Evolutionary conservation across 768 basidiomycete species (phyloP).

Genomic region (Mycena sanguinolenta): DNA sequence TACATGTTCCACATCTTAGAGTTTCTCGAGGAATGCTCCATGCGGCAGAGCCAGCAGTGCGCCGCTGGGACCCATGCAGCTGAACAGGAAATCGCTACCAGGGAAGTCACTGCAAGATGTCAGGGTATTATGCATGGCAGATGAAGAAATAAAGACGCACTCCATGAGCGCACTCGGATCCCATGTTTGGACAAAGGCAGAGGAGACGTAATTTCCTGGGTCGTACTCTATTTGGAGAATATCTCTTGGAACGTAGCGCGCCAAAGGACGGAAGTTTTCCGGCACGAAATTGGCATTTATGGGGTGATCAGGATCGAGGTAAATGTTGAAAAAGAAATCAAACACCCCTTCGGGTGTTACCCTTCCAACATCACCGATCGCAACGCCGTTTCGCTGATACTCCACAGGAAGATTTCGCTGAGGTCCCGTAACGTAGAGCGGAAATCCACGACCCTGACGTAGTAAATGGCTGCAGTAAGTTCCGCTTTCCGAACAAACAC

Average conservation of each 20-base stretch:
- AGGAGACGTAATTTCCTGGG: not conserved
- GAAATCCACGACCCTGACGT: constrained; percentile 43
- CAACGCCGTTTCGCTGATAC: constrained; percentile 39
- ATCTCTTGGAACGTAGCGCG: not conserved
- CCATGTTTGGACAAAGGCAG: not conserved
- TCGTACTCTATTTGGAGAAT: not conserved
- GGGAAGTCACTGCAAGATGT: not conserved
- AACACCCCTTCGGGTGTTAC: constrained; percentile 47
- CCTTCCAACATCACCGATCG: constrained; percentile 51
- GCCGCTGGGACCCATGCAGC: constrained; percentile 8
- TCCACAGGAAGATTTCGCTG: constrained; percentile 36
- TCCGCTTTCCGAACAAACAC: constrained; percentile 5
- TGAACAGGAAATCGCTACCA: not conserved
- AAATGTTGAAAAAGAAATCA: constrained; percentile 51
- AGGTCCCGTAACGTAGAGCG: constrained; percentile 47
- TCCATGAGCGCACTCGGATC: not conserved
- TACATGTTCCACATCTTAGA: constrained; percentile 13
- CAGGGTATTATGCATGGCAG: not conserved
- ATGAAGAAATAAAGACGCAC: not conserved
- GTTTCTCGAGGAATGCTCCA: constrained; percentile 32
- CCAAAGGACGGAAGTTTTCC: not conserved
- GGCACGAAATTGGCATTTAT: not conserved
- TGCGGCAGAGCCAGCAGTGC: constrained; percentile 37
- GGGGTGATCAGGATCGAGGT: constrained; percentile 24
- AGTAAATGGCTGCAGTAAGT: constrained; percentile 19